Base-by-base conservation (phyloP, 257 asterid species). In the Ballota nigra region DNA sequence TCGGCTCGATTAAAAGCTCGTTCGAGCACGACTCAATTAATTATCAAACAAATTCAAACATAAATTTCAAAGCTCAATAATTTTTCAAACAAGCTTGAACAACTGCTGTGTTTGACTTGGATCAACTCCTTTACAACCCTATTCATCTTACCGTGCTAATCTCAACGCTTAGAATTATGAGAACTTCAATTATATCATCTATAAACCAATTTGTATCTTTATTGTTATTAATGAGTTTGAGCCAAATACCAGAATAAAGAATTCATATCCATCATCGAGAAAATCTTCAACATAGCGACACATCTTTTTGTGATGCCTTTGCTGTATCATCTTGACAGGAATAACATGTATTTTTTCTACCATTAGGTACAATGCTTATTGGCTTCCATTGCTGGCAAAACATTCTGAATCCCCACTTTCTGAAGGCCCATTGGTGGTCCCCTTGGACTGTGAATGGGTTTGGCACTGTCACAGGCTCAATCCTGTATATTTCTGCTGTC, bases 381-480 rank as follows among this genome's bases (percentile, higher is more conserved):
- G 98, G 98, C 94, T 95, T 69, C 99, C 99, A 2, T 71, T 95
- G 89, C 89, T 95, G 60, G 93, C 93, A 73, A 92, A 82, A 74
- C 97, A 92, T 78, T 83, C 84, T 4, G 92, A 85, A 58, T 79
- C 89, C 60, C 91, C 83, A 22, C 78, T 83, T 43, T 66, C 80
- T 43, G 87, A 92, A 77, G 96, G 94, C 63, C 89, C 92, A 43
- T 63, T 95, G 77, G 97, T 92, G 70, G 88, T 83, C 75, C 99
- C 99, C 66, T 86, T 95, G 56, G 99, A 95, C 76, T 92, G 96
- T 63, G 99, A 95, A 83, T 95, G 98, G 98, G 63, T 95, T 80
- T 95, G 99, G 99, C 99, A 95, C 75, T 89, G 96, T 75, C 99
- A 95, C 87, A 88, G 98, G 70, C 97, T 95, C 70, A 95, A 89